phyloP scores from a whole-genome alignment of 306 rosid genomes.

The Prinsepia uniflora region DNA sequence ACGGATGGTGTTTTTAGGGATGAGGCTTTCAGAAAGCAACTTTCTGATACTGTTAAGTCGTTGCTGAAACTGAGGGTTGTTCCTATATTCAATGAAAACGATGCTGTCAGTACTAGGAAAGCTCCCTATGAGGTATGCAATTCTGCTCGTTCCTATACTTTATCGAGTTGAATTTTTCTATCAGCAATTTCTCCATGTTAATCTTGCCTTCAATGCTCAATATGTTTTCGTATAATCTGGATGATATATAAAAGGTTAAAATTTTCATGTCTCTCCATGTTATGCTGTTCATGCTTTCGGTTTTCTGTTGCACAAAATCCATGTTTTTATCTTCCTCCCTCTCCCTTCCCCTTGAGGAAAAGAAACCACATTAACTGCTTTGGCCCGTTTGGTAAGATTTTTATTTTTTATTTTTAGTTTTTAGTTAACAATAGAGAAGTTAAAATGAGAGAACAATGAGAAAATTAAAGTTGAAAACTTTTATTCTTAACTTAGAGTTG shows the following conservation, averaged over 20 bases:
- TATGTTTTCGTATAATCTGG: too few relatives aligned
- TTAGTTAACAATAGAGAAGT: not conserved
- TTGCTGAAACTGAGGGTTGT: slow-evolving; percentile 59
- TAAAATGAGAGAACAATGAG: not conserved
- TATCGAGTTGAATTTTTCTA: not conserved
- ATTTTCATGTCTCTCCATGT: too few relatives aligned
- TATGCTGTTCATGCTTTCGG: not conserved
- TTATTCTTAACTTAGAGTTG: not conserved
- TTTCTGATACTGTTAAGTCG: slow-evolving; percentile 68
- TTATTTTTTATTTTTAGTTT: not conserved
- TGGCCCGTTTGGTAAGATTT: slow-evolving; percentile 11
- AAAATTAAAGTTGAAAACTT: not conserved
- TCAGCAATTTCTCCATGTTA: too few relatives aligned
- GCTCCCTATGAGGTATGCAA: slow-evolving; percentile 69
- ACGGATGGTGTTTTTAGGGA: slow-evolving; percentile 70
- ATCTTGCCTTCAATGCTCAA: too few relatives aligned
- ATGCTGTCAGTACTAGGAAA: slow-evolving; percentile 86
- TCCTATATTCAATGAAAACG: slow-evolving; percentile 90
- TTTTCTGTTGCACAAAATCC: not conserved
- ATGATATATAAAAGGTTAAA: too few relatives aligned
- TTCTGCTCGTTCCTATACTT: slow-evolving; percentile 1
- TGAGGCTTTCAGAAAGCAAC: slow-evolving; percentile 61
- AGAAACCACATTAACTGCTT: not conserved
- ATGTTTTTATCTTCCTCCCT: not conserved
- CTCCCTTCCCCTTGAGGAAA: not conserved